Evolutionary conservation across 2,329 filamentous ascomycete genomes (phyloP).

Genomic region (Fusarium hostae): DNA sequence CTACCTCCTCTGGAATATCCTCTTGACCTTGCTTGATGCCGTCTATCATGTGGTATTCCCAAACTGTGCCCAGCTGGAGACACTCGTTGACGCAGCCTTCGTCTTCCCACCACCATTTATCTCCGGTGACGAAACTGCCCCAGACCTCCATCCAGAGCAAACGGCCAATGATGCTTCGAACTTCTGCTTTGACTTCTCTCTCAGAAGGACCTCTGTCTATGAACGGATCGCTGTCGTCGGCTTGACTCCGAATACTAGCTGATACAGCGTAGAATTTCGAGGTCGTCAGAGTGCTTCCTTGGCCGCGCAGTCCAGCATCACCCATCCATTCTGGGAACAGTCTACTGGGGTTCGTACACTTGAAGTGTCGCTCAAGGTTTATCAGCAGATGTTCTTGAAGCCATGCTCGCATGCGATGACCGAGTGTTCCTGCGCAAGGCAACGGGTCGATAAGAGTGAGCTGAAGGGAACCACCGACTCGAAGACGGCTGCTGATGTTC

Average conservation of each 20-base stretch:
- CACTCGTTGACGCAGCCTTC: slow-evolving; percentile 66
- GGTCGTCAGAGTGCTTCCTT: slow-evolving; percentile 59
- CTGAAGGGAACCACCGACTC: slow-evolving; percentile 65
- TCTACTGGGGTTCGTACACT: slow-evolving; percentile 68
- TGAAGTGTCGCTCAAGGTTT: slow-evolving; percentile 68
- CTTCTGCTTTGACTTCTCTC: slow-evolving; percentile 55
- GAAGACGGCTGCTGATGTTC: slow-evolving; percentile 66
- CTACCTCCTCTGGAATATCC: slow-evolving; percentile 3
- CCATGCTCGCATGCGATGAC: slow-evolving; percentile 69
- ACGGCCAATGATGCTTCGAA: slow-evolving; percentile 64
- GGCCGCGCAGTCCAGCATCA: slow-evolving; percentile 62
- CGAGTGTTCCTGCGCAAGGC: slow-evolving; percentile 65
- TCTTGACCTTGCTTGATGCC: slow-evolving; percentile 60
- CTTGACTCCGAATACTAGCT: slow-evolving; percentile 41
- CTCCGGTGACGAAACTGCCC: slow-evolving; percentile 62
- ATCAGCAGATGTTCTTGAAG: slow-evolving; percentile 69
- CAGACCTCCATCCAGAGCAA: slow-evolving; percentile 71
- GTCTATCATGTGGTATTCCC: slow-evolving; percentile 68
- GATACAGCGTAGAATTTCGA: slow-evolving; percentile 61
- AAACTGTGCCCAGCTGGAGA: slow-evolving; percentile 62
- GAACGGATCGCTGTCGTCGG: slow-evolving; percentile 39
- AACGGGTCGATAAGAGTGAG: slow-evolving; percentile 72
- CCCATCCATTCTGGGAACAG: slow-evolving; percentile 69
- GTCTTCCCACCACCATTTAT: slow-evolving; percentile 73
- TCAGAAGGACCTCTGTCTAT: slow-evolving; percentile 39